Base-by-base conservation (phyloP, 1,284 basidiomycete genomes). In the Fomitopsis pinicola region DNA sequence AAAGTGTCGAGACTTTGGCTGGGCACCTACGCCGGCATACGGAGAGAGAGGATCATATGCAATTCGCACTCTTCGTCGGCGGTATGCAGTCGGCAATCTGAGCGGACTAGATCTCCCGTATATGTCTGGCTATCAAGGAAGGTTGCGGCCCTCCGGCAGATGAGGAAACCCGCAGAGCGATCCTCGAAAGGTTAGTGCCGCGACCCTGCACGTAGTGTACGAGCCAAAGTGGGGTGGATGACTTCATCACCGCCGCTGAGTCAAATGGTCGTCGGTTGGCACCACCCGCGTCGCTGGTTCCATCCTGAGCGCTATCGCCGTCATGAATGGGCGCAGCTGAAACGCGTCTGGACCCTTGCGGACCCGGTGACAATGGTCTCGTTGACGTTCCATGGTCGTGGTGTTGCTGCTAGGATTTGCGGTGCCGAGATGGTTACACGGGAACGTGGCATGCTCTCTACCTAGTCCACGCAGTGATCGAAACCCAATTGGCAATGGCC, bases 401-500 rank as follows among this genome's bases (percentile, higher is more conserved):
- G 12, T 22, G 36, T 26, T 54, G 52, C 52, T 54, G 48, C 52
- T 53, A 4, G 22, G 52, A 35, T 54, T 54, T n/a, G 52, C 36
- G 50, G 52, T 40, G 52, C 52, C 52, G 35, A 54, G 52, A 54
- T 54, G 52, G 36, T 54, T 36, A 40, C 52, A 54, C 38, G 35
- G 52, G 35, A 54, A 54, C 52, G 52, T 53, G 52, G 52, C 52
- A 38, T 4, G 52, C 35, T 22, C 35, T 17, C 33, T 33, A n/a
- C 52, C 10, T 48, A n/a, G 44, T 45, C 22, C 30, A 42, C 44
- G 33, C 38, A 44, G 9, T 48, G 45, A 58, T 54, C 56, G 56
- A 48, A 58, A 48, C 42, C 22, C 3, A 54, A 54, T 36, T 54
- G 52, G 35, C 52, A 54, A 54, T 40, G 22, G 9, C n/a, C 4